These are phyloP conservation scores for Crassisporium funariophilum DNA, from an alignment of 768 basidiomycete species.

Conservation along the genomic window DNA sequence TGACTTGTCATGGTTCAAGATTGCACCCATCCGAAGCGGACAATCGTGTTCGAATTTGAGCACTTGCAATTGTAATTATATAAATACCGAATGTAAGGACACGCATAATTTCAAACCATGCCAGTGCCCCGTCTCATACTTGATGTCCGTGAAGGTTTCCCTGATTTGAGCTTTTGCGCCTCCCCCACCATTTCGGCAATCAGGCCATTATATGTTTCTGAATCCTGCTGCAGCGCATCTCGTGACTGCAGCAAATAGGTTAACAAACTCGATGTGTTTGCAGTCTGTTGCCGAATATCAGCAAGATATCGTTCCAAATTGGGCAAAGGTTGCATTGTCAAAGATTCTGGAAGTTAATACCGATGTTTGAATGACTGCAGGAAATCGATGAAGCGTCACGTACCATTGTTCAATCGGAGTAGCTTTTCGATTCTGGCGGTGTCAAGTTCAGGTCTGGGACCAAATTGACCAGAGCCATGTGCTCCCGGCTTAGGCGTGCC, in stretches of 20 bases:
- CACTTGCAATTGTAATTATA: too few species aligned
- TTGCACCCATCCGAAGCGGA: too few species aligned
- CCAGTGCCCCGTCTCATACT: constrained; percentile 51
- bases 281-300: constrained; percentile 72
- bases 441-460: constrained; percentile 78
- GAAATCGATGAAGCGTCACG: too few species aligned
- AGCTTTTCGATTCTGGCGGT: constrained; percentile 63
- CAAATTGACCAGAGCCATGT: constrained; percentile 52
- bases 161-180: constrained; percentile 80
- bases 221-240: constrained; percentile 83
- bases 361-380: too few species aligned
- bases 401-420: constrained; percentile 69
- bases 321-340: constrained; percentile 70
- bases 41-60: too few species aligned
- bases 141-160: constrained; percentile 47
- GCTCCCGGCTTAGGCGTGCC: constrained; percentile 50
- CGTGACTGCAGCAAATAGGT: constrained; percentile 82
- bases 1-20: too few species aligned
- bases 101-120: constrained; percentile 28
- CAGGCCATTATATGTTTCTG: constrained; percentile 85
- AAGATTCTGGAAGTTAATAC: constrained; percentile 55
- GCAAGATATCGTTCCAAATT: constrained; percentile 67
- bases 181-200: constrained; percentile 93
- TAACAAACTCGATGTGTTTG: constrained; percentile 71
- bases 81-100: too few species aligned